These are phyloP conservation scores for Trifolium subterraneum DNA, from an alignment of 306 rosid genomes.

Conservation along the genomic window DNA sequence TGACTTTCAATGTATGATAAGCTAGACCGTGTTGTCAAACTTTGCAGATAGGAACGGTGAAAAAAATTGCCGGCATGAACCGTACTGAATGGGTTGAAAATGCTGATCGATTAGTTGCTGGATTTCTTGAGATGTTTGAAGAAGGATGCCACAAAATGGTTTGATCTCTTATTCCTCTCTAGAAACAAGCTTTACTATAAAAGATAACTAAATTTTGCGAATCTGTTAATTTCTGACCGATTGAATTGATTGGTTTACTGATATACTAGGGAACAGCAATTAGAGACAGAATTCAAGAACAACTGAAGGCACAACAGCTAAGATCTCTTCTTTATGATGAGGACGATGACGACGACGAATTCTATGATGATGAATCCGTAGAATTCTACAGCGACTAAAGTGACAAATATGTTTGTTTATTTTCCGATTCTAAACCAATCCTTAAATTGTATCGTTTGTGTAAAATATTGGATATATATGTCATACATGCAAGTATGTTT, in stretches of 20 bases:
- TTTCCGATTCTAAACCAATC: constrained; percentile 25
- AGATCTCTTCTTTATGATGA: constrained; percentile 60
- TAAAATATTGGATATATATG: constrained; percentile 4
- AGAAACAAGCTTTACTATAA: constrained; percentile 1
- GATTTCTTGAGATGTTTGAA: constrained; percentile 99
- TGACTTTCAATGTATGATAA: background rate
- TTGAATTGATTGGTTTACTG: constrained; percentile 26
- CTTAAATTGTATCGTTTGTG: constrained; percentile 26
- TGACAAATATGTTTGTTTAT: constrained; percentile 39
- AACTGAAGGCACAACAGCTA: constrained; percentile 57
- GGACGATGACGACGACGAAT: constrained; percentile 36
- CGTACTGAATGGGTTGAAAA: constrained; percentile 91
- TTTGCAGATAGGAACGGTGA: constrained; percentile 77
- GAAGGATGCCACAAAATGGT: constrained; percentile 99
- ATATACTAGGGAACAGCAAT: constrained; percentile 82
- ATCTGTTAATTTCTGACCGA: constrained; percentile 27
- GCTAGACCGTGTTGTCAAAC: constrained; percentile 21
- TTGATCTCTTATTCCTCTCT: constrained; percentile 34
- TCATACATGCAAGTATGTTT: constrained; percentile 30
- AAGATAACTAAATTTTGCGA: background rate
- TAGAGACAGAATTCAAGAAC: constrained; percentile 87
- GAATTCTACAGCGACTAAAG: constrained; percentile 52
- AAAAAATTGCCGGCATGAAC: constrained; percentile 82
- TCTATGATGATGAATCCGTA: constrained; percentile 42
- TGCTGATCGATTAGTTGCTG: constrained; percentile 96